Percentiles rank a stretch among this genome's conserved stretches.
phyloP scores from a whole-genome alignment of 371 early-diverging fungal genomes.

The Globomyces sp. region DNA sequence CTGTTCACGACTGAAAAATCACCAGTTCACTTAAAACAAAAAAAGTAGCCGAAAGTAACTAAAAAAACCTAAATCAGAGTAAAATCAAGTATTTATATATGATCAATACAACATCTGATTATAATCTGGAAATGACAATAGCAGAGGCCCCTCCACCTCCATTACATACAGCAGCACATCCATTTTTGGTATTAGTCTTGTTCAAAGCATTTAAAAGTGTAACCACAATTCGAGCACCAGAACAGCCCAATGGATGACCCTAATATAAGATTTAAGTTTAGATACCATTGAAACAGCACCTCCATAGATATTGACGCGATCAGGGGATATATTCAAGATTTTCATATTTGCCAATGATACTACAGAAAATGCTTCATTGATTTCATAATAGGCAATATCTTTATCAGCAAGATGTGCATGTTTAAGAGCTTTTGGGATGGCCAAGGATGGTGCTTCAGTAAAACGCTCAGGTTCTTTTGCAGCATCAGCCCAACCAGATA shows the following conservation, averaged over 20 bases:
- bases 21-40: too few relatives aligned
- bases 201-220: slow-evolving; percentile 78
- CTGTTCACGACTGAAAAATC: too few relatives aligned
- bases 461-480: slow-evolving; percentile 83
- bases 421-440: slow-evolving; percentile 88
- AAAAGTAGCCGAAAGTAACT: too few relatives aligned
- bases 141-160: slow-evolving; percentile 96
- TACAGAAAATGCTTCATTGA: slow-evolving; percentile 98
- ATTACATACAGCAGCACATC: slow-evolving; percentile 86
- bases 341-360: slow-evolving; percentile 91
- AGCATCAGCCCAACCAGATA: slow-evolving; percentile 76
- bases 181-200: slow-evolving; percentile 69
- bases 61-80: too few relatives aligned
- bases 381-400: slow-evolving; percentile 78
- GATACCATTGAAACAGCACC: slow-evolving; percentile 87
- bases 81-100: too few relatives aligned
- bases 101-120: background rate
- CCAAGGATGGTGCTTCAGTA: slow-evolving; percentile 90
- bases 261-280: too few relatives aligned
- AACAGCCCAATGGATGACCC: slow-evolving; percentile 97
- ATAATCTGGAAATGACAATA: slow-evolving; percentile 58
- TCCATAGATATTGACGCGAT: slow-evolving; percentile 89
- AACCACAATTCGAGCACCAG: slow-evolving; percentile 90
- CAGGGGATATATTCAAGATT: slow-evolving; percentile 65
- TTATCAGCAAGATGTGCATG: slow-evolving; percentile 69